Evolutionary conservation across 768 basidiomycete species (phyloP), one percentile per base, ranked within the genome.

Genomic region (Chlorophyllum brunneum): DNA sequence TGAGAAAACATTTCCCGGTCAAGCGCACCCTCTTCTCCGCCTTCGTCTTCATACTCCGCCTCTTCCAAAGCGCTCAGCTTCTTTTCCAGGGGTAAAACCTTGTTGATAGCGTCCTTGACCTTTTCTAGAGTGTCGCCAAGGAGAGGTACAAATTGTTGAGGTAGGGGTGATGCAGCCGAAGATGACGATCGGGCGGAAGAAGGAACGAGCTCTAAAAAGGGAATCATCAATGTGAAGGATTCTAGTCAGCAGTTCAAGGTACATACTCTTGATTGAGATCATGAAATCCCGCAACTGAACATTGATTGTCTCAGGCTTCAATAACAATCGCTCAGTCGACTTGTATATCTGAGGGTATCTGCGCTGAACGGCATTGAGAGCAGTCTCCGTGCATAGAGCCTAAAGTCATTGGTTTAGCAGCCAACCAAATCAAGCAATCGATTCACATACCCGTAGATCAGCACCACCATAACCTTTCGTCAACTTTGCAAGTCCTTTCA

Each of bases 391-490:
- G 60, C 95, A 98, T 3, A 99, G 72, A 0, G 97, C 95, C 95
- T 83, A n/a, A 51, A 37, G 36, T 37, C 13, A 55, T 27, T 18
- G 38, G 13, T 48, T 58, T 50, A 59, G 34, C 37, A 45, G 37
- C 43, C 54, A 54, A 59, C 24, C 16, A 37, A 23, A 7, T 8
- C 22, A 26, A 16, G 1, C 44, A 33, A 37, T 24, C 33, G 23
- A 23, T 37, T 44, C 8, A 73, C 88, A 56, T 59, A 95, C 95
- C 69, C 97, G 75, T 51, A 99, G 67, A 76, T 99, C 97, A 31
- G 97, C 97, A 57, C 97, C 97, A 22, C 92, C 97, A 66, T 98
- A 99, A 0, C 97, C 97, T 67, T 98, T 98, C 6, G 95, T 98
- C 51, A 95, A 69, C 67, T 83, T 85, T 1, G 94, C 91, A 45